Evolutionary conservation across 2,329 filamentous ascomycete species (phyloP).

Genomic region (Atkinsonella hypoxylon): DNA sequence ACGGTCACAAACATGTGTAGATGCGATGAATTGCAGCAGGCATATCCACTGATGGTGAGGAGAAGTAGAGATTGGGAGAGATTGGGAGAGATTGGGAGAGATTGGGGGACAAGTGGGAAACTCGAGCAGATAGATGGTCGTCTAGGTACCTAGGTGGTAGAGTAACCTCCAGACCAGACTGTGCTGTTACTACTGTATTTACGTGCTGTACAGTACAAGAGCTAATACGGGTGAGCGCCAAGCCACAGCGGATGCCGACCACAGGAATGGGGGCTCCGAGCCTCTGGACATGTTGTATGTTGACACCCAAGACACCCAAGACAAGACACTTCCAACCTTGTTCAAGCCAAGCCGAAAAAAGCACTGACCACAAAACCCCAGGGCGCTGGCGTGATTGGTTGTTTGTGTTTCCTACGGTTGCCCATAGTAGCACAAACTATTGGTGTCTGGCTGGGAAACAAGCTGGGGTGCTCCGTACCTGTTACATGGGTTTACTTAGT

Average conservation of each 20-base stretch:
- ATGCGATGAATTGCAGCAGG: not conserved
- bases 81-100: not conserved
- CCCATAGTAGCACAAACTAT: not conserved
- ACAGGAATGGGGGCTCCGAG: no score
- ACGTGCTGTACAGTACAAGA: no score
- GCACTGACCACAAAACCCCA: not conserved
- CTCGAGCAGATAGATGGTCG: not conserved
- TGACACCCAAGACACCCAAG: no score
- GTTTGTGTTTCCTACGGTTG: not conserved
- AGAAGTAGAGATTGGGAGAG: not conserved
- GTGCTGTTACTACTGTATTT: no score
- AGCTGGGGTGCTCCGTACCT: not conserved
- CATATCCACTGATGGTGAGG: not conserved
- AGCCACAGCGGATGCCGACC: no score
- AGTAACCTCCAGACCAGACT: no score
- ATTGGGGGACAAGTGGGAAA: not conserved
- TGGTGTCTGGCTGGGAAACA: not conserved
- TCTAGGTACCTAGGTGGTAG: not conserved
- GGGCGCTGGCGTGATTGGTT: not conserved
- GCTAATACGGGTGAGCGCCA: no score
- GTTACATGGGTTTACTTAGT: not conserved
- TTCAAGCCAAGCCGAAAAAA: not conserved
- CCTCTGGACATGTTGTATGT: no score
- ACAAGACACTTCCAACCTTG: not conserved
- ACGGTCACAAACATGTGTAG: conserved; percentile 1